Conservation (phyloP, 257 asterid species). For the Paulownia fortunei region DNA sequence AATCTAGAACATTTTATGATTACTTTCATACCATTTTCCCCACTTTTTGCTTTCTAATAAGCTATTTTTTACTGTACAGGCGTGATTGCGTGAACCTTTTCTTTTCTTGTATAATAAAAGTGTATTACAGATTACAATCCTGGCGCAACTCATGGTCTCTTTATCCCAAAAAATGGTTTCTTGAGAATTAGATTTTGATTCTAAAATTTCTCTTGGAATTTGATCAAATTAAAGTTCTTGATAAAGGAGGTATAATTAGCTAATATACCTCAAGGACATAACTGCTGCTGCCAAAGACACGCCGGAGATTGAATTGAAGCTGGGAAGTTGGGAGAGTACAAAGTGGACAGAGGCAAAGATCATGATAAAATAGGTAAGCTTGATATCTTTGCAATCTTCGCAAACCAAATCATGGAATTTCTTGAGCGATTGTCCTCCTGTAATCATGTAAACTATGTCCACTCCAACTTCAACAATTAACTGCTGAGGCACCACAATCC, state of each 20-base stretch:
- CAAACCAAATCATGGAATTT: constrained; percentile 47
- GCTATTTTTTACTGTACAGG: too few relatives aligned
- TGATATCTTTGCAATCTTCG: constrained; percentile 24
- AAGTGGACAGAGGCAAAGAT: constrained; percentile 53
- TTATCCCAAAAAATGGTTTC: too few relatives aligned
- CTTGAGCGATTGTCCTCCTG: constrained; percentile 52
- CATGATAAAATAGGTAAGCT: constrained; percentile 38
- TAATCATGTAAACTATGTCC: constrained; percentile 62
- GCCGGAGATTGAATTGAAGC: constrained; percentile 44
- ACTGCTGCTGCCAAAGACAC: constrained; percentile 50
- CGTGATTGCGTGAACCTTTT: too few relatives aligned
- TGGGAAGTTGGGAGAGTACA: constrained; percentile 49
- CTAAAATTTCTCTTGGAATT: neutral
- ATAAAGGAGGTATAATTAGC: neutral
- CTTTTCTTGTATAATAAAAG: too few relatives aligned
- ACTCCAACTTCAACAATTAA: constrained; percentile 45
- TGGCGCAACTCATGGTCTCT: too few relatives aligned
- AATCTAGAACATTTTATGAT: too few relatives aligned
- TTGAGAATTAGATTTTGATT: too few relatives aligned
- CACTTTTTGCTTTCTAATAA: too few relatives aligned
- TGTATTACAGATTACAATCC: too few relatives aligned
- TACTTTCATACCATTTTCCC: too few relatives aligned
- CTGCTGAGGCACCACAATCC: constrained; percentile 62
- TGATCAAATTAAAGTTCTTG: neutral
- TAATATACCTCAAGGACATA: constrained; percentile 36